phyloP scores from a whole-genome alignment of 1,139 yeast species.

The Yamadazyma conglobata region DNA sequence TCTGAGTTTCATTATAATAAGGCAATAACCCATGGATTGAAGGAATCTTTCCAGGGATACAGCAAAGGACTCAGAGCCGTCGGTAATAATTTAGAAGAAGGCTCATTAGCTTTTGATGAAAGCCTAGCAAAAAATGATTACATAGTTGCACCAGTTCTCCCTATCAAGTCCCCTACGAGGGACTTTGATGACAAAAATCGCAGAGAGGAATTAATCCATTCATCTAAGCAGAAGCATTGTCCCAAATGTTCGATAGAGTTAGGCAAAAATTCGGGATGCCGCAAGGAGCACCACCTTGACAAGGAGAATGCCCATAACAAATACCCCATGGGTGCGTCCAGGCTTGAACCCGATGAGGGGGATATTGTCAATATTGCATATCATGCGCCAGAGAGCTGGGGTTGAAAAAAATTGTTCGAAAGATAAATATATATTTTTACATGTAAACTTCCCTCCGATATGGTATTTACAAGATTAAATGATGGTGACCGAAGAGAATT shows the following conservation, averaged over 20 bases:
- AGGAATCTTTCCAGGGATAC: slow-evolving; percentile 43
- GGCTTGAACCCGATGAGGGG: not conserved
- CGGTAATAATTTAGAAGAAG: slow-evolving; percentile 23
- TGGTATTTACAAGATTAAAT: too few species aligned
- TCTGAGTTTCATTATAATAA: slow-evolving; percentile 49
- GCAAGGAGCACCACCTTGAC: not conserved
- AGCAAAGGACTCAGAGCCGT: slow-evolving; percentile 32
- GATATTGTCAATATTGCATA: not conserved
- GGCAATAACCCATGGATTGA: slow-evolving; percentile 43
- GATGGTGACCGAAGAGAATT: too few species aligned
- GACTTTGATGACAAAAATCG: too few species aligned
- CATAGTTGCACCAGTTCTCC: too few species aligned
- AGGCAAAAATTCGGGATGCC: slow-evolving; percentile 4
- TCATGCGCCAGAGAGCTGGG: not conserved
- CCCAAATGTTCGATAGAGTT: slow-evolving; percentile 6
- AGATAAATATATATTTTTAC: too few species aligned
- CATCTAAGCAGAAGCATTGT: too few species aligned
- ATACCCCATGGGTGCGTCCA: not conserved
- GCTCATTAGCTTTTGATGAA: too few species aligned
- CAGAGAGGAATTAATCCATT: too few species aligned
- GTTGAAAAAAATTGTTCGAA: too few species aligned
- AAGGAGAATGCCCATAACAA: not conserved
- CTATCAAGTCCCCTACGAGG: too few species aligned
- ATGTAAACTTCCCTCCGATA: too few species aligned
- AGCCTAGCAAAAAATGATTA: too few species aligned